phyloP scores from a whole-genome alignment of 2,329 filamentous ascomycete species.

The Diaporthe ampelina region DNA sequence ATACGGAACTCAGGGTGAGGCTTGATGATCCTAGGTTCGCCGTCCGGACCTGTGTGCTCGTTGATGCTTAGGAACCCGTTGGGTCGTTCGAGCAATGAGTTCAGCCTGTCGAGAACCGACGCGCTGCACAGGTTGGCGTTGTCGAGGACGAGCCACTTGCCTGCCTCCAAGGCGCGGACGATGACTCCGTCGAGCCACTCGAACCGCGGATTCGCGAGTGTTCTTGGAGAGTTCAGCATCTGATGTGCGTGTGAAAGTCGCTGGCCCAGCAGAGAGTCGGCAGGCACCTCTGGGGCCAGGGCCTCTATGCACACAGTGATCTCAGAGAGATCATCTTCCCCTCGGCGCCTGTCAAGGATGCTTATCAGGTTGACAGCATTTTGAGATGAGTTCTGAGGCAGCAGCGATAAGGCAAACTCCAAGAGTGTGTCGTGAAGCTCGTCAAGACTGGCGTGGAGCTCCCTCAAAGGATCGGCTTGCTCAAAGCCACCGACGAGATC shows the following conservation, averaged over 20 bases:
- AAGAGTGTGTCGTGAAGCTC: constrained; percentile 58
- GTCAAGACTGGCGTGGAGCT: constrained; percentile 72
- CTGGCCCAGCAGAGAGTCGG: constrained; percentile 60
- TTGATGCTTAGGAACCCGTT: constrained; percentile 91
- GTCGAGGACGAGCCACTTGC: constrained; percentile 94
- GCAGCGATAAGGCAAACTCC: constrained; percentile 60
- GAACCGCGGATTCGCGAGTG: constrained; percentile 83
- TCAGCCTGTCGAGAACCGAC: constrained; percentile 93
- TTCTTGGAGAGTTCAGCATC: constrained; percentile 66
- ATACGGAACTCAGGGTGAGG: constrained; percentile 92
- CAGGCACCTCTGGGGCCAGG: constrained; percentile 58
- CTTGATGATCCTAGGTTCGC: constrained; percentile 82
- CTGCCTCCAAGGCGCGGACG: constrained; percentile 86
- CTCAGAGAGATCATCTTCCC: constrained; percentile 55
- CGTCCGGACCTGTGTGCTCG: constrained; percentile 88
- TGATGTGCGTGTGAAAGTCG: constrained; percentile 63
- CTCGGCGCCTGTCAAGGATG: constrained; percentile 59
- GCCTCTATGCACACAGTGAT: constrained; percentile 56
- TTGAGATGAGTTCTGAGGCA: constrained; percentile 53
- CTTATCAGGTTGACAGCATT: constrained; percentile 62
- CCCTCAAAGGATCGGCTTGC: constrained; percentile 86
- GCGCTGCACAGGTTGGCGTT: constrained; percentile 98
- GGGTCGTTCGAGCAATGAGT: constrained; percentile 88
- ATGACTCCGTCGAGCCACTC: constrained; percentile 97
- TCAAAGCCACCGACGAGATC: constrained; percentile 98